Evolutionary conservation across 2,329 filamentous ascomycete species (phyloP), one percentile per base, ranked within the genome.

Genomic region (Metarhizium guizhouense): DNA sequence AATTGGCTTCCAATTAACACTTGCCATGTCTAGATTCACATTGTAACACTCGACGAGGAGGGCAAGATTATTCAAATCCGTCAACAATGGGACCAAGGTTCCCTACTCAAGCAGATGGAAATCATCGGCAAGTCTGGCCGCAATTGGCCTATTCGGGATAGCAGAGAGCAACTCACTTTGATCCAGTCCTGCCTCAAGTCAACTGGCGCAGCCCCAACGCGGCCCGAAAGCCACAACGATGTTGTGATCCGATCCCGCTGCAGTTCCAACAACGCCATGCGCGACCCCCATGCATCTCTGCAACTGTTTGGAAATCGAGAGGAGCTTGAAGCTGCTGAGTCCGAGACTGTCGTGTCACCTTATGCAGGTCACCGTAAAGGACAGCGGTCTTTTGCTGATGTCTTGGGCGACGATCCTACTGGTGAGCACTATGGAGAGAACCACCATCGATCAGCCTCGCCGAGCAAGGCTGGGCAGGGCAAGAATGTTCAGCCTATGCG

Each of bases 111-210:
- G 75, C 87, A 95, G 71, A 81, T 96, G 60, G 92, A 96, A 59
- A 85, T 96, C 56, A 97, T 99, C 71, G 93, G 94, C 65, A 87
- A 86, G 68, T 86, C 87, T 54, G 90, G 89, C 56, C 88, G 87
- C 70, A 95, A 94, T 73, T 99, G 94, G 94, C 94, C 94, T 54
- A 95, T 99, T 67, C 84, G 85, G 63, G 91, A 96, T 68, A 88
- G 86, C 67, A 83, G 83, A 64, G 91, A 96, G 54, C 92, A 97
- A 74, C 79, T 87, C 63, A 85, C 84, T 64, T 75, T 96, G 65
- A 89, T 96, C 64, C 77, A 81, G 60, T 77, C 75, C 52, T 85
- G 79, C 60, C 74, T 83, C 63, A 80, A 81, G 63, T 70, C 74
- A 43, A 69, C 73, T n/a, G 74, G 74, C 56, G 70, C 67, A 56